phyloP scores from a whole-genome alignment of 495 filamentous ascomycete species.

The Lepidopterella palustris region DNA sequence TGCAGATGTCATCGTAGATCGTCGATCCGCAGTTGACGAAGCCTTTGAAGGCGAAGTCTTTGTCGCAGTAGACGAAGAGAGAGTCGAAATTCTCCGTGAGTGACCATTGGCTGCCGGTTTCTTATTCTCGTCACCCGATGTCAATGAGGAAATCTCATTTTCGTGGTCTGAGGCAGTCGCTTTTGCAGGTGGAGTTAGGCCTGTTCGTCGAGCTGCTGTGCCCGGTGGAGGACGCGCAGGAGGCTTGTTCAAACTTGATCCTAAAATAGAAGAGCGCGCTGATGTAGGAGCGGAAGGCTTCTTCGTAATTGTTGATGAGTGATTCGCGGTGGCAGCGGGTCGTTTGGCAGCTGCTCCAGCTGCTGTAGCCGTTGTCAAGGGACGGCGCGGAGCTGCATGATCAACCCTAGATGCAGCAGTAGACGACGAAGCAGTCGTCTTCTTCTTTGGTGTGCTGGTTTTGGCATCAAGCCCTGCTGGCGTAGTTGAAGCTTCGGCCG shows the following conservation, averaged over 20 bases:
- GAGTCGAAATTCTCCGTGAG: slow-evolving; percentile 16
- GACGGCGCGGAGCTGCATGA: background rate
- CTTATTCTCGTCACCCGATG: slow-evolving; percentile 29
- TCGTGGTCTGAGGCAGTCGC: slow-evolving; percentile 20
- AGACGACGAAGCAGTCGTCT: background rate
- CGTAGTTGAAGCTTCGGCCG: background rate
- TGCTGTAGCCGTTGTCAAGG: background rate
- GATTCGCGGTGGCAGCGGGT: background rate
- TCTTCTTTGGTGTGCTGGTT: background rate
- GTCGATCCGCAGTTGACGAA: slow-evolving; percentile 8
- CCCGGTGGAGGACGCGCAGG: slow-evolving; percentile 23
- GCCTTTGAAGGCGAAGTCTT: slow-evolving; percentile 21
- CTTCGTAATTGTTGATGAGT: background rate
- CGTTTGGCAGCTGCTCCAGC: slow-evolving; percentile 1
- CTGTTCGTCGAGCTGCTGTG: slow-evolving; percentile 12
- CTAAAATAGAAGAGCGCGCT: slow-evolving; percentile 7
- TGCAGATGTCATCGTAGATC: slow-evolving; percentile 17
- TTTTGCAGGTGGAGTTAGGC: slow-evolving; percentile 12
- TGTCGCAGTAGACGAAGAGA: slow-evolving; percentile 14
- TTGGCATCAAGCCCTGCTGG: background rate
- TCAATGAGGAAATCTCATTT: slow-evolving; percentile 18
- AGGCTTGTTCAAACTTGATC: slow-evolving; percentile 27
- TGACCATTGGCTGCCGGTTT: slow-evolving; percentile 7
- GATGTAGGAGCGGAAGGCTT: slow-evolving; percentile 7
- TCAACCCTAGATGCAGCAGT: background rate